Base-by-base conservation (phyloP, 805 yeast genomes). In the Barnettozyma siamensis region DNA sequence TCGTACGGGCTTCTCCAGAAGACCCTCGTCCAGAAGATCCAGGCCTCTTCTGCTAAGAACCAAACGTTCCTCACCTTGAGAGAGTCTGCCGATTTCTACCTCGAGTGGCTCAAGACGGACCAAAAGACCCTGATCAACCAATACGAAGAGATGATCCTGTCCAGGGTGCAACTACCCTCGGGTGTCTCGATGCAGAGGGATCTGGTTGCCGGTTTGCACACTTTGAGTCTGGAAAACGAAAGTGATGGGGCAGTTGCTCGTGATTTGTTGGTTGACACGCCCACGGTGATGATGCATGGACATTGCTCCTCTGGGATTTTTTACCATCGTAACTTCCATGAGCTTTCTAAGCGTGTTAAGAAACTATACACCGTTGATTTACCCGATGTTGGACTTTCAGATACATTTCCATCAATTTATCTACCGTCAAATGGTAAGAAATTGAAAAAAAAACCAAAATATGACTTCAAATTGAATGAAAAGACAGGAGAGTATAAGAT, bases 221-320 rank as follows among this genome's bases (percentile, higher is more conserved):
- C 56, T 24, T 18, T 55, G 13, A 38, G 57, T 49, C 52, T 60
- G 49, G 59, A 45, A 10, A 63, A 60, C 35, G 26, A 48, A 6
- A 16, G 5, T 7, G 20, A 28, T 9, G 33, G 17, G n/a, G 15
- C 24, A 21, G 6, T 21, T 5, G 30, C 4, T 18, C 21, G 7
- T 6, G 35, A 16, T 26, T 26, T 13, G n/a, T 33, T 33, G 5
- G 51, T 64, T 10, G 38, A 40, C 2, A 56, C 60, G 2, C 72
- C 73, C 2, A 59, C 70, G 4, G 47, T 93, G 2, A 61, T 91
- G 46, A 64, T 93, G 5, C 99, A 91, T 61, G 99, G 99, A 0
- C 88, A 88, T 57, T 96, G 95, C 2, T 95, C 98, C 0, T 86
- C 95, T 1, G 73, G 88, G 12, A 91, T 94, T 20, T 79, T 88